Evolutionary conservation across 352 stramenopile species (phyloP), one percentile per base, ranked within the genome.

Genomic region (Phytophthora palmivora): DNA sequence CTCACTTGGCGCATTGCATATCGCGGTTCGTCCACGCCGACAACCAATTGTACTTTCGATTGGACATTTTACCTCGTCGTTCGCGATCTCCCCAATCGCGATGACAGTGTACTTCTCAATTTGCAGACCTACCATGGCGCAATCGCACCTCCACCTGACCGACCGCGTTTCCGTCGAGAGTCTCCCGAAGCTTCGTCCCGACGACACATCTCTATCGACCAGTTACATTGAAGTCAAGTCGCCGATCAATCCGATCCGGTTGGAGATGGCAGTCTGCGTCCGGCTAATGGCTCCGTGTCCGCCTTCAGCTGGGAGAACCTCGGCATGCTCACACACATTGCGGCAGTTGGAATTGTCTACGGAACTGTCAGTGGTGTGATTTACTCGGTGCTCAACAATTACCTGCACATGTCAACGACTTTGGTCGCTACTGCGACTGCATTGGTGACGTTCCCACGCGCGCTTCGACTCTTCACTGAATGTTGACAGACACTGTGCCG

Each of bases 401-500:
- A 85, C 63, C 50, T 88, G 21, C 67, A 84, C 69, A 82, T 85
- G 71, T 76, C 74, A 4, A 73, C 68, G 1, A 84, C 65, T 10
- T 39, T 82, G 5, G 63, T 75, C 9, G 63, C 78, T 1, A 81
- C 78, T 3, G 77, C 76, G 7, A 70, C 63, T n/a, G 76, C 67
- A 26, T 55, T 87, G 21, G 70, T 86, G 18, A 56, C 54, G n/a
- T 63, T 84, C 30, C 75, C 76, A 4, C 75, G 76, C 9, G 64
- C 72, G 5, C 77, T 86, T 36, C 76, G 76, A 1, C 33, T 83
- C 26, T 72, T 94, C 19, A 82, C 84, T 41, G 78, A 28, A 76
- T 95, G 39, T 42, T 95, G 5, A 82, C 71, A 1, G 88, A 96
- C 63, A 86, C 73, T n/a, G n/a, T 79, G 28, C 88, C 88, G 14